Base-by-base conservation (phyloP, 164 flowering plant genomes). In the Chimonanthus praecox region DNA sequence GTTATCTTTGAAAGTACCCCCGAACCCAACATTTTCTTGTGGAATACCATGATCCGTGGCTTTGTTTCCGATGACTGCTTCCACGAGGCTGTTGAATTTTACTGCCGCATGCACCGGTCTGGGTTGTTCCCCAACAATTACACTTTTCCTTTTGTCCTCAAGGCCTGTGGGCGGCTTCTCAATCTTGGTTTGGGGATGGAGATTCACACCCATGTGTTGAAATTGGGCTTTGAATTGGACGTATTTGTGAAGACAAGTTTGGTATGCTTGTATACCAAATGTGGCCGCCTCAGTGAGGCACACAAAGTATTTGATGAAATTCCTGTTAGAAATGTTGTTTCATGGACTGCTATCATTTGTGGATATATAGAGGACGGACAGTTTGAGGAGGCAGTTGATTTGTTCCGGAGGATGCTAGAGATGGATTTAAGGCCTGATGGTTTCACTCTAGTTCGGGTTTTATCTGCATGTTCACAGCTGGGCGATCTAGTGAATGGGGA, bases 71-170 rank as follows among this genome's bases (percentile, higher is more conserved):
- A 73, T 9, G 73, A 77, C 2, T 77, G 74, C 71, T 47, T 74
- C 18, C 7, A 6, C 4, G 77, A 80, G 21, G 79, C 76, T 3
- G 33, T 73, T 9, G 71, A 75, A n/a, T 80, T 80, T 60, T 82
- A 82, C 49, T 62, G 61, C n/a, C 64, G 74, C 47, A 80, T 80
- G 79, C 62, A 70, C 6, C 46, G 10, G 3, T 61, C 69, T 2
- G 79, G 81, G 11, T 21, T 71, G 46, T 58, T 71, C 3, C 84
- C 82, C 9, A 76, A 82, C 68, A 80, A 82, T 61, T 78, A 75
- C 68, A 82, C 85, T 43, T 80, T 75, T 49, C 85, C 85, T 6
- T 80, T 82, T 54, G 83, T 76, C 2, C 76, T 82, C 10, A 82
- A 82, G 69, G 82, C 83, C 3, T 76, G 83, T 13, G 68, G 74